Base-by-base conservation (phyloP, 805 yeast genomes). In the Saturnispora ahearnii region DNA sequence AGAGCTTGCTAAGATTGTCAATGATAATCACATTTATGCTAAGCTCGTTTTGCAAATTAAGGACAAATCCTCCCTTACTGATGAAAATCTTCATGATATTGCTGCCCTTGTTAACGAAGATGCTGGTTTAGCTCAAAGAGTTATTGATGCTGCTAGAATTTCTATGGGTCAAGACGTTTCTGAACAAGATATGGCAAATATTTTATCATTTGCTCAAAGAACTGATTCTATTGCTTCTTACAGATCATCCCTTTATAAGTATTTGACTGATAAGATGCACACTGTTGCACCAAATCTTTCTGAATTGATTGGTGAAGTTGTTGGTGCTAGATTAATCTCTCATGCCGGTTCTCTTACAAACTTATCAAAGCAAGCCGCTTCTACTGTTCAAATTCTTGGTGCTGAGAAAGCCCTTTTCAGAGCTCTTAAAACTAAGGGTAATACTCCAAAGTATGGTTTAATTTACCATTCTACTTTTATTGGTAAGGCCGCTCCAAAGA, bases 141-240 rank as follows among this genome's bases (percentile, higher is more conserved):
- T 91, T 59, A 85, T 91, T 61, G 96, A 88, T 68, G 90, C 95
- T 60, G 96, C 98, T 55, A 83, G 87, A 75, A 89, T 91, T 62
- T 89, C 97, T 43, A 93, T 93, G 99, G 99, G 99, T 70, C 98
- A 91, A 74, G 99, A 93, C 71, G 80, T 93, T 59, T 84, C 96
- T 57, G 96, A 87, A 69, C 82, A 84, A 66, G 99, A 93, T 70
- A 87, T 93, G 93, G 81, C 79, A 57, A 90, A 90, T 67, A 90
- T 93, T 52, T 70, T 84, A 57, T 80, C 91, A 33, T 93, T 93
- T 69, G 99, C 99, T 53, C 79, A 86, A 68, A 84, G 96, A 73
- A 96, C 90, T 37, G 96, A 87, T 46, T 84, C 89, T 52, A 79
- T 93, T 63, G 79, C 93, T 53, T 96, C 90, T 61, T 91, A 91